These are phyloP conservation scores for Candida boleticola DNA, from an alignment of 805 yeast genomes.

Conservation along the genomic window DNA sequence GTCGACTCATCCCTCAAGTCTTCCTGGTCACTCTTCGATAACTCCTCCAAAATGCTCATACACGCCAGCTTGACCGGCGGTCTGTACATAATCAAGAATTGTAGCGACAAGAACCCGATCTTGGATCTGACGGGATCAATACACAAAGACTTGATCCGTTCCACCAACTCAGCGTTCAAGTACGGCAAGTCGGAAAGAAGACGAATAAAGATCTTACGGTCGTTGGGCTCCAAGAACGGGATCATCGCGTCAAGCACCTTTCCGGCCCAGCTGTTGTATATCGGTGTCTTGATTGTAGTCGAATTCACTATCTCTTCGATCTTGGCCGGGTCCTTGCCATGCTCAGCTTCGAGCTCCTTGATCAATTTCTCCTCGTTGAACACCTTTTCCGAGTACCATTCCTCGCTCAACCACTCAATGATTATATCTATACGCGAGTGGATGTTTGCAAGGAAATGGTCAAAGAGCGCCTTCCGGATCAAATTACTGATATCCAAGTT, in stretches of 20 bases:
- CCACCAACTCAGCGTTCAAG: conserved; percentile 59
- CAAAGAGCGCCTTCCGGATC: conserved; percentile 68
- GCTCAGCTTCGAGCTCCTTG: conserved; percentile 16
- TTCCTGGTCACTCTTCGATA: conserved; percentile 46
- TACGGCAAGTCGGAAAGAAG: conserved; percentile 85
- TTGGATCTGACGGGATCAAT: conserved; percentile 80
- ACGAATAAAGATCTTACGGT: conserved; percentile 77
- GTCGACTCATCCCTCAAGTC: conserved; percentile 48
- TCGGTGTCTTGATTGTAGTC: conserved; percentile 36
- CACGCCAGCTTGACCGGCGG: conserved; percentile 74
- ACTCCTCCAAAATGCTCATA: conserved; percentile 45
- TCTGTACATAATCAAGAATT: conserved; percentile 81
- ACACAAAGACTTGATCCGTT: conserved; percentile 69
- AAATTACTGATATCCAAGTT: conserved; percentile 50
- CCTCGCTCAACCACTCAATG: conserved; percentile 93
- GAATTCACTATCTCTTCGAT: conserved; percentile 15
- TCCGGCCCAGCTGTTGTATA: conserved; percentile 67
- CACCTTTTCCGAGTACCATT: conserved; percentile 72
- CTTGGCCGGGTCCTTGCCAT: conserved; percentile 14
- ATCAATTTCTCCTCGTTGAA: conserved; percentile 28
- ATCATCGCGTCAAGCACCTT: conserved; percentile 73
- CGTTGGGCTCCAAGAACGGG: conserved; percentile 80
- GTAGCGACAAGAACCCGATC: conserved; percentile 79
- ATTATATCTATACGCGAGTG: conserved; percentile 69
- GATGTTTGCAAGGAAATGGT: conserved; percentile 71